A percentile compares a stretch with the other conserved stretches of the same genome.
These are phyloP conservation scores for Imleria badia DNA, from an alignment of 768 basidiomycete species.

Conservation along the genomic window DNA sequence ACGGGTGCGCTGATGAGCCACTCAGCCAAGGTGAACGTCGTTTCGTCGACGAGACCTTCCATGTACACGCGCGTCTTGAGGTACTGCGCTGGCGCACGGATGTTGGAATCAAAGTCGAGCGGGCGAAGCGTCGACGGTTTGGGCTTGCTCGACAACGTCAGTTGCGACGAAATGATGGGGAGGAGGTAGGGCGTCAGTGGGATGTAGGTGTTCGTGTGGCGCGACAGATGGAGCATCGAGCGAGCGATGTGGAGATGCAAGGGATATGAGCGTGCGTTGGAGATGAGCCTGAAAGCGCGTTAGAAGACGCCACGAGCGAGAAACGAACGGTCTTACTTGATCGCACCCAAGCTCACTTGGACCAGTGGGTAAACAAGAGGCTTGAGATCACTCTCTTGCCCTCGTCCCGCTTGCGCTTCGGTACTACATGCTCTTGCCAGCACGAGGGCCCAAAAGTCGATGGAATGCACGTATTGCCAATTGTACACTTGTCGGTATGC, in stretches of 20 bases:
- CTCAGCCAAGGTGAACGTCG: slow-evolving; percentile 73
- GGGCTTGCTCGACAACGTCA: slow-evolving; percentile 64
- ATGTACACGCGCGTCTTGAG: slow-evolving; percentile 82
- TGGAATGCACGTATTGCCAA: slow-evolving; percentile 95
- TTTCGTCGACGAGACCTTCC: slow-evolving; percentile 83
- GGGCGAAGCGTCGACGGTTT: slow-evolving; percentile 87
- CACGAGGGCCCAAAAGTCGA: slow-evolving; percentile 96
- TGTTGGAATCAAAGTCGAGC: slow-evolving; percentile 82
- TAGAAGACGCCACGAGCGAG: neutral
- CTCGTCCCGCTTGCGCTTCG: slow-evolving; percentile 49
- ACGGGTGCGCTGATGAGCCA: slow-evolving; percentile 72
- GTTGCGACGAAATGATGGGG: slow-evolving; percentile 77
- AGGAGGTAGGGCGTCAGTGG: slow-evolving; percentile 86
- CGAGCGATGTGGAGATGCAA: slow-evolving; percentile 92
- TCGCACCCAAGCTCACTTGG: slow-evolving; percentile 90
- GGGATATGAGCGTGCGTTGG: slow-evolving; percentile 89
- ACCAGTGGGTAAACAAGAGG: slow-evolving; percentile 94
- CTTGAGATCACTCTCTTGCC: slow-evolving; percentile 73
- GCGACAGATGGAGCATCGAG: slow-evolving; percentile 82
- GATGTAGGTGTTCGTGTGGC: slow-evolving; percentile 82
- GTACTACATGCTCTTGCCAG: slow-evolving; percentile 77
- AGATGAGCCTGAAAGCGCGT: slow-evolving; percentile 65
- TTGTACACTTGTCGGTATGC: slow-evolving; percentile 95
- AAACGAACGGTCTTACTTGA: slow-evolving; percentile 59
- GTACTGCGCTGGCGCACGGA: slow-evolving; percentile 88